phyloP scores from a whole-genome alignment of 2,329 filamentous ascomycete species.

The Calonectria hongkongensis region DNA sequence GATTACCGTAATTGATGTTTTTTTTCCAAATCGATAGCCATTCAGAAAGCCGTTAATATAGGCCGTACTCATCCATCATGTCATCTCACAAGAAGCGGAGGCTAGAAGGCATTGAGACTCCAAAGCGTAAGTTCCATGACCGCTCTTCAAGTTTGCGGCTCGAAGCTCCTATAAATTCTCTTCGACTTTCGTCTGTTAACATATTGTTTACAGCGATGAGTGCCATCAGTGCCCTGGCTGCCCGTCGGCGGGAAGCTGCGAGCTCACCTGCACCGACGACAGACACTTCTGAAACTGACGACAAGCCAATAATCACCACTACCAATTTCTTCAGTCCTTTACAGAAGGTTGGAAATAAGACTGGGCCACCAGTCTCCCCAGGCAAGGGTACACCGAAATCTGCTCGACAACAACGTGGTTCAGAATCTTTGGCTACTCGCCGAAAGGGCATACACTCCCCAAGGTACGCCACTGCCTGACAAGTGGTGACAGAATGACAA shows the following conservation, averaged over 20 bases:
- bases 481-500: neutral
- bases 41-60: neutral
- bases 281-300: constrained; percentile 46
- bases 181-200: neutral
- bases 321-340: constrained; percentile 57
- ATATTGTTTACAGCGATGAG: constrained; percentile 52
- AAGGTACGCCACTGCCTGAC: constrained; percentile 41
- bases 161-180: neutral
- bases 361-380: constrained; percentile 38
- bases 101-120: constrained; percentile 55
- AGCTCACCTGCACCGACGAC: constrained; percentile 38
- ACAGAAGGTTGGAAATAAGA: constrained; percentile 45
- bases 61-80: constrained; percentile 43
- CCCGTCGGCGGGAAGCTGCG: constrained; percentile 56
- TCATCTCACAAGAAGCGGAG: constrained; percentile 61
- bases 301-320: constrained; percentile 44
- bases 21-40: neutral
- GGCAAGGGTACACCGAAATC: constrained; percentile 47
- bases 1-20: neutral
- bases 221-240: constrained; percentile 62
- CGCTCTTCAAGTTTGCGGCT: neutral
- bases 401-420: constrained; percentile 36
- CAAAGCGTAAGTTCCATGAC: constrained; percentile 55
- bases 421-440: constrained; percentile 38
- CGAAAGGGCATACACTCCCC: constrained; percentile 35